Evolutionary conservation across 768 basidiomycete species (phyloP).

Genomic region (Chalciporus chontae): DNA sequence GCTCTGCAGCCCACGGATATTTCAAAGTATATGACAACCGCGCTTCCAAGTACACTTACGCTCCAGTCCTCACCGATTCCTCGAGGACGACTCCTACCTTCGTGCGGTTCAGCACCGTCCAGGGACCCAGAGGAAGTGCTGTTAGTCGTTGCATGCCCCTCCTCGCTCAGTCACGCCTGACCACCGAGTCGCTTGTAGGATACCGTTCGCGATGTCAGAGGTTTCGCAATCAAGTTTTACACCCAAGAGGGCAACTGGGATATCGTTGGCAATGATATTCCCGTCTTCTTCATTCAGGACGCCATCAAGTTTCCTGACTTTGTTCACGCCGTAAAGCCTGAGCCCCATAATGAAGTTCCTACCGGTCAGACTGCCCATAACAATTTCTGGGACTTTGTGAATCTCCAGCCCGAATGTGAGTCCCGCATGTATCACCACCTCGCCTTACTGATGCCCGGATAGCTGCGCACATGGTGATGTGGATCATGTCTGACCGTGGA

Average conservation of each 20-base stretch:
- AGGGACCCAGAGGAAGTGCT: constrained; percentile 77
- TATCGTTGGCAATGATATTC: constrained; percentile 80
- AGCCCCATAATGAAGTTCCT: constrained; percentile 79
- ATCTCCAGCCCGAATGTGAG: constrained; percentile 62
- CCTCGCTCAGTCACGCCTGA: not conserved
- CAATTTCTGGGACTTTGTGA: constrained; percentile 85
- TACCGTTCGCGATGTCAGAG: constrained; percentile 81
- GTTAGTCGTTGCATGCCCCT: constrained; percentile 34
- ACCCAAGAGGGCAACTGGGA: constrained; percentile 87
- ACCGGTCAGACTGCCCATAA: constrained; percentile 71
- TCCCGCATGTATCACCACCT: not conserved
- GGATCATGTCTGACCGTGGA: constrained; percentile 81
- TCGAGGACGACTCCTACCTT: constrained; percentile 73
- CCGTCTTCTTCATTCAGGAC: constrained; percentile 80
- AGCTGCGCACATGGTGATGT: constrained; percentile 76
- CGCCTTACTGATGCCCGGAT: constrained; percentile 15
- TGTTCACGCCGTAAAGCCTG: constrained; percentile 81
- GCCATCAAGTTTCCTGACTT: constrained; percentile 85
- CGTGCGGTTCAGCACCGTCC: constrained; percentile 83
- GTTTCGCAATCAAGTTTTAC: constrained; percentile 83
- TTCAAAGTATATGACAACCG: constrained; percentile 71
- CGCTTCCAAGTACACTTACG: constrained; percentile 68
- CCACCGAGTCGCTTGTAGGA: constrained; percentile 37
- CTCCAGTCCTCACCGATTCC: constrained; percentile 69
- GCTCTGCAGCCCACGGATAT: constrained; percentile 77